A percentile compares a stretch with the other conserved stretches of the same genome.
Conservation (phyloP, 2,329 filamentous ascomycete genomes). For the Diaporthe longicolla region DNA sequence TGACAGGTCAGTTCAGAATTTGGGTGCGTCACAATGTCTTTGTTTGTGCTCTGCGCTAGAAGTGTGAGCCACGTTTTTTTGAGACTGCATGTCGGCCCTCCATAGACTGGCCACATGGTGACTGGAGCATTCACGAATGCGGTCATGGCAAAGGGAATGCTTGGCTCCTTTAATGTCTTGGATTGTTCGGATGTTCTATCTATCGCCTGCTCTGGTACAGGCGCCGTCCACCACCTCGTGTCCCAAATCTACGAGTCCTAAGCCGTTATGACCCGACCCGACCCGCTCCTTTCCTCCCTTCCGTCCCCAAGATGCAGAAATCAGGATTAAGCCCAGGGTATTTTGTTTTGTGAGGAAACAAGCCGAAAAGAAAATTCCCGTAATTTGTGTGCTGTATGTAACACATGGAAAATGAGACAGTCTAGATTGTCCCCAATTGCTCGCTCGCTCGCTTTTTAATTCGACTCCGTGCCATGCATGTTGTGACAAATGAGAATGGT, state of each 20-base stretch:
- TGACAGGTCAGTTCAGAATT: slow-evolving; percentile 7
- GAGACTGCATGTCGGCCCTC: neutral
- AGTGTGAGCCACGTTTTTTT: neutral
- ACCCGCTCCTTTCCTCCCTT: no score
- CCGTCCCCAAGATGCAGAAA: neutral
- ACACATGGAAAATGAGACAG: slow-evolving; percentile 21
- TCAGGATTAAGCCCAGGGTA: slow-evolving; percentile 25
- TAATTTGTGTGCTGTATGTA: neutral
- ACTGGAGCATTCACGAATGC: neutral
- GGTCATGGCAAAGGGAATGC: neutral
- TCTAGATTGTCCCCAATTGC: slow-evolving; percentile 18
- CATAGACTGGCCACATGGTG: neutral
- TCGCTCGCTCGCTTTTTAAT: slow-evolving; percentile 33
- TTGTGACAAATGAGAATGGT: slow-evolving; percentile 25
- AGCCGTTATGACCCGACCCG: no score
- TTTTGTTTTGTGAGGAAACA: slow-evolving; percentile 9
- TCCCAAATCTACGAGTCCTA: neutral
- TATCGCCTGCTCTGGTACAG: neutral
- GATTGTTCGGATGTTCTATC: slow-evolving; percentile 23
- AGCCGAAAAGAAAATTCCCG: neutral
- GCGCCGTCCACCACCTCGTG: neutral
- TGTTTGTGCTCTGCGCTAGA: neutral
- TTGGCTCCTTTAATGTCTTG: slow-evolving; percentile 10
- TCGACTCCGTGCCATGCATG: slow-evolving; percentile 34
- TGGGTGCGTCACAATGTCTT: slow-evolving; percentile 2